Conservation (phyloP, 768 basidiomycete genomes). For the Lentinula sp. region DNA sequence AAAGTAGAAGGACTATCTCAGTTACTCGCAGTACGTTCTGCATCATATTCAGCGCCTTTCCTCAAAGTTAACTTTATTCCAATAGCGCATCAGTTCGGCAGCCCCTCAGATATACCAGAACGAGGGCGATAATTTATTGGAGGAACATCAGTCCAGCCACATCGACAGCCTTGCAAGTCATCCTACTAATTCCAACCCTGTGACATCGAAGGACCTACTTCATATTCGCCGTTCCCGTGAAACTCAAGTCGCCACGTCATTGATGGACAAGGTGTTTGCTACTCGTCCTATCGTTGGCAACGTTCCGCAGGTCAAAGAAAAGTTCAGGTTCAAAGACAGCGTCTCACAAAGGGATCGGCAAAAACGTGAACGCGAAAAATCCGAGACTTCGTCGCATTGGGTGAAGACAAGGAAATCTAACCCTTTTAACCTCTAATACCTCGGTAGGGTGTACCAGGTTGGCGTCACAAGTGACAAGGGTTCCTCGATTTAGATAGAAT, state of each 20-base stretch:
- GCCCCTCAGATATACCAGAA: neutral
- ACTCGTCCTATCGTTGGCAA: neutral
- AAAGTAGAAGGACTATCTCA: neutral
- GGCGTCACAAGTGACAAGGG: neutral
- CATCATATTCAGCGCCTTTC: neutral
- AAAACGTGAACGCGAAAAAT: neutral
- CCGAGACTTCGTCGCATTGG: neutral
- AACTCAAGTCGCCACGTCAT: neutral
- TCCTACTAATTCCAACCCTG: neutral
- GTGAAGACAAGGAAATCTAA: neutral
- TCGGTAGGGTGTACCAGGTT: neutral
- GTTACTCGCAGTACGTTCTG: neutral
- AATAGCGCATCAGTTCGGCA: neutral
- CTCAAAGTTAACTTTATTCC: neutral
- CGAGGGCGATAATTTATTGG: neutral
- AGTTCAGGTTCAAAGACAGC: neutral
- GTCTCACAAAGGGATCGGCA: neutral
- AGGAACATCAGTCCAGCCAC: neutral
- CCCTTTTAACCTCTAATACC: neutral
- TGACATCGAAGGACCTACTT: neutral
- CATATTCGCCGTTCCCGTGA: neutral
- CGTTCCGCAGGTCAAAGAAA: neutral
- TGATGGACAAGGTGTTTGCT: neutral
- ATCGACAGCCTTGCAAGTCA: neutral
- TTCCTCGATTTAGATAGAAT: neutral